Evolutionary conservation across 805 yeast species (phyloP).

Genomic region (Teunomyces pallodes): DNA sequence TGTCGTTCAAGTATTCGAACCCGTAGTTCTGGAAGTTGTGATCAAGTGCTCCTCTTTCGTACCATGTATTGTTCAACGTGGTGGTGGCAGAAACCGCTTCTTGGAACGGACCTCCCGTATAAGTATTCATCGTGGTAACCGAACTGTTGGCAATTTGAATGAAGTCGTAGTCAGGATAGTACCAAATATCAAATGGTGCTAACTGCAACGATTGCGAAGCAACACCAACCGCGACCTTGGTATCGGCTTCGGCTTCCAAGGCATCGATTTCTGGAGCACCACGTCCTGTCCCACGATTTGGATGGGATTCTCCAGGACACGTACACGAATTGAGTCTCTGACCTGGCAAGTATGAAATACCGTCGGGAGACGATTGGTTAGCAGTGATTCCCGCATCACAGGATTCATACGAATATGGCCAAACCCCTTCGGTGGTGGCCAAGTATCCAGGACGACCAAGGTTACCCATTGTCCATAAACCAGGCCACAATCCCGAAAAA

Average conservation of each 20-base stretch:
- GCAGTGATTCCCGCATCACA: conserved; percentile 96
- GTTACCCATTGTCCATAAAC: conserved; percentile 93
- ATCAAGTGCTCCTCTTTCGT: conserved; percentile 55
- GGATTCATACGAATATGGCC: conserved; percentile 87
- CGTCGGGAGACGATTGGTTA: conserved; percentile 87
- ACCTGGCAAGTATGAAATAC: conserved; percentile 83
- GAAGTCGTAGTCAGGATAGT: conserved; percentile 81
- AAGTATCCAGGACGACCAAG: conserved; percentile 87
- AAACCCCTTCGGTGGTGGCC: conserved; percentile 86
- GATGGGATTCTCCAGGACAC: conserved; percentile 81
- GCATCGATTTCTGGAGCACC: conserved; percentile 97
- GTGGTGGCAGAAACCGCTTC: conserved; percentile 90
- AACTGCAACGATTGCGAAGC: conserved; percentile 91
- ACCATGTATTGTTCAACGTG: conserved; percentile 80
- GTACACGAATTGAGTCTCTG: conserved; percentile 76
- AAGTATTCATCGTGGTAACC: conserved; percentile 78
- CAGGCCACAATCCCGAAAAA: conserved; percentile 91
- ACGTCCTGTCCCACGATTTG: conserved; percentile 82
- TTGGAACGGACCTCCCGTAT: conserved; percentile 91
- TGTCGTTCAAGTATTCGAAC: conserved; percentile 73
- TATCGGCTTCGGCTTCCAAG: conserved; percentile 77
- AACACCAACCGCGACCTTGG: conserved; percentile 52
- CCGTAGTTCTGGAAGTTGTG: conserved; percentile 70
- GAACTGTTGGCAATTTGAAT: conserved; percentile 68
- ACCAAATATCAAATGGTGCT: conserved; percentile 96